These are phyloP conservation scores for Cutaneotrichosporon cutaneum DNA, from an alignment of 1,284 basidiomycete species.

Conservation along the genomic window DNA sequence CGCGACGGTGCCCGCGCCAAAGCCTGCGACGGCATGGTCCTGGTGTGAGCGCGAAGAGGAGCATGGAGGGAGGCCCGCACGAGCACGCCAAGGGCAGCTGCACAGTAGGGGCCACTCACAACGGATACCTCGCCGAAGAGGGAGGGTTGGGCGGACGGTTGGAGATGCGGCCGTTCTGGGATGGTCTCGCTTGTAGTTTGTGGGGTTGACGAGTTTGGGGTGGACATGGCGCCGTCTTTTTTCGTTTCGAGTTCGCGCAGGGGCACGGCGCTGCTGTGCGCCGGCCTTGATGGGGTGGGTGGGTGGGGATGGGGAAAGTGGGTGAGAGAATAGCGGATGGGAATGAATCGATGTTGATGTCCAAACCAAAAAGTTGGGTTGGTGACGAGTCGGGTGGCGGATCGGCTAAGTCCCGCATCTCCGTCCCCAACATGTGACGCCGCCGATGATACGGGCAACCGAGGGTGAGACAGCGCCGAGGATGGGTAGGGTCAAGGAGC, in stretches of 20 bases:
- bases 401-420: conserved; percentile 6
- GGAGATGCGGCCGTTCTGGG: neutral
- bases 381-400: neutral
- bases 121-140: conserved; percentile 52
- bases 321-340: neutral
- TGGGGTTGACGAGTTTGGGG: neutral
- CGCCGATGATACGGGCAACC: neutral
- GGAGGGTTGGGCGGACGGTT: conserved; percentile 25
- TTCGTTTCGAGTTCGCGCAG: neutral
- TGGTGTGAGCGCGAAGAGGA: conserved; percentile 20
- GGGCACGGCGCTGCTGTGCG: neutral
- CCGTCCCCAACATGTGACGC: neutral
- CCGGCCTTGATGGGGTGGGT: no score
- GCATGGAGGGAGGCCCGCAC: no score
- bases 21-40: conserved; percentile 91
- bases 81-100: neutral
- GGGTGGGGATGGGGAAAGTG: neutral
- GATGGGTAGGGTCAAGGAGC: neutral
- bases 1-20: conserved; percentile 87
- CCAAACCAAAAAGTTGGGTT: conserved; percentile 6
- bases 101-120: conserved; percentile 27
- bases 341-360: neutral
- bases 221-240: neutral
- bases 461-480: no score
- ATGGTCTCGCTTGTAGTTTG: neutral